Evolutionary conservation across 495 filamentous ascomycete species (phyloP).

Genomic region (Podospora pseudopauciseta): DNA sequence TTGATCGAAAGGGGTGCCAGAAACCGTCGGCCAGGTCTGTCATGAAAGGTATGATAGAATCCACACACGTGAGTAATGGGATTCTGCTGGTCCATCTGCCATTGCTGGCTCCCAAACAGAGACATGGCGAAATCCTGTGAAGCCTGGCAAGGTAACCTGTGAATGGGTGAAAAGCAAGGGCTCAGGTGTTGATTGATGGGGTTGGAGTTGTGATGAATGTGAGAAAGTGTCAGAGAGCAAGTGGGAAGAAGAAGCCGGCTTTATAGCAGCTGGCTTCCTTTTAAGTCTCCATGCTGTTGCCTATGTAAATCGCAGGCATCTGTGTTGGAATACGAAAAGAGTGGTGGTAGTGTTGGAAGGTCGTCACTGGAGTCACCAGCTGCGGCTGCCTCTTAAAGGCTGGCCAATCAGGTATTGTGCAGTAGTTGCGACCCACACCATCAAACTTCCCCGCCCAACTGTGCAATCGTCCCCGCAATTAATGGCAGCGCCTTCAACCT

Average conservation of each 20-base stretch:
- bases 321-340: not conserved
- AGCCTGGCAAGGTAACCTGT: not conserved
- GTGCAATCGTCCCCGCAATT: not conserved
- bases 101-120: not conserved
- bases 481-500: not conserved
- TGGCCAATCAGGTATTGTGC: not conserved
- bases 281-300: not conserved
- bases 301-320: not conserved
- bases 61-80: constrained; percentile 23
- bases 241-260: not conserved
- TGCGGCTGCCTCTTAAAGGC: not conserved
- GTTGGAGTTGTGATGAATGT: not conserved
- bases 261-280: not conserved
- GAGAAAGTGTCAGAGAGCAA: not conserved
- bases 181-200: not conserved
- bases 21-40: constrained; percentile 31
- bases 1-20: constrained; percentile 55
- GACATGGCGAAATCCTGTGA: not conserved
- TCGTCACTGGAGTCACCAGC: not conserved
- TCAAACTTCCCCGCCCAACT: not conserved
- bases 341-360: not conserved
- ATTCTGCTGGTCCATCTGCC: not conserved
- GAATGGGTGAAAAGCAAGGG: not conserved
- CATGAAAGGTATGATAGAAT: constrained; percentile 23
- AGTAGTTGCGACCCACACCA: not conserved